These are phyloP conservation scores for Closterium sp. DNA, from an alignment of 139 green algal species.

Conservation along the genomic window DNA sequence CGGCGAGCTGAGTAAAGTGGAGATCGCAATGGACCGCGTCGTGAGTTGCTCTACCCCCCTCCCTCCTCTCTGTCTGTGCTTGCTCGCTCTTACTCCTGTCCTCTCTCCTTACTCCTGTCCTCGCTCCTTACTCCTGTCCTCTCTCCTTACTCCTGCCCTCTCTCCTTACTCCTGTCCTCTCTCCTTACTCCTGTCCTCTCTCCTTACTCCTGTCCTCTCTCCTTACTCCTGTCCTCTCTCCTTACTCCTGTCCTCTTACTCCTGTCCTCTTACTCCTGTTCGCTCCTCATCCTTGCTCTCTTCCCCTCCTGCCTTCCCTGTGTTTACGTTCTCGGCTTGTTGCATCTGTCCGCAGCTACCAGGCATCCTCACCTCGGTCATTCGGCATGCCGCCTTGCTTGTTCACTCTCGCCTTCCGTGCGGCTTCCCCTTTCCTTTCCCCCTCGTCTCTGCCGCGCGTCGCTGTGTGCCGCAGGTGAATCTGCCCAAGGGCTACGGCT, in stretches of 20 bases:
- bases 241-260: no score
- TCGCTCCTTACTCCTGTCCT: no score
- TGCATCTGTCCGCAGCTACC: no score
- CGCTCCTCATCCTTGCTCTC: neutral
- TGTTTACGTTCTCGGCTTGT: neutral
- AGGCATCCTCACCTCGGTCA: no score
- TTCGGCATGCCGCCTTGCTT: no score
- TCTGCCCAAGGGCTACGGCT: constrained; percentile 51
- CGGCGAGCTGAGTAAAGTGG: constrained; percentile 42
- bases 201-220: no score
- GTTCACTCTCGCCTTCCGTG: neutral
- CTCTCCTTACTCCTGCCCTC: no score
- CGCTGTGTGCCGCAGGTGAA: constrained; percentile 53
- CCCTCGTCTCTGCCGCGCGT: neutral
- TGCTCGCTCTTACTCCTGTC: no score
- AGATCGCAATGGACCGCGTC: constrained; percentile 43
- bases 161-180: no score
- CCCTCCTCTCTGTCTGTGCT: neutral
- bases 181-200: no score
- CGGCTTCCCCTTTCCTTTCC: neutral
- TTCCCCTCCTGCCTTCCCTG: neutral
- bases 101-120: no score
- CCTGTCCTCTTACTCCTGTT: neutral
- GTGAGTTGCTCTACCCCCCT: constrained; percentile 1
- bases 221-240: no score